Evolutionary conservation across 179 eudicot genomes (phyloP).

Genomic region (Silene noctiflora): DNA sequence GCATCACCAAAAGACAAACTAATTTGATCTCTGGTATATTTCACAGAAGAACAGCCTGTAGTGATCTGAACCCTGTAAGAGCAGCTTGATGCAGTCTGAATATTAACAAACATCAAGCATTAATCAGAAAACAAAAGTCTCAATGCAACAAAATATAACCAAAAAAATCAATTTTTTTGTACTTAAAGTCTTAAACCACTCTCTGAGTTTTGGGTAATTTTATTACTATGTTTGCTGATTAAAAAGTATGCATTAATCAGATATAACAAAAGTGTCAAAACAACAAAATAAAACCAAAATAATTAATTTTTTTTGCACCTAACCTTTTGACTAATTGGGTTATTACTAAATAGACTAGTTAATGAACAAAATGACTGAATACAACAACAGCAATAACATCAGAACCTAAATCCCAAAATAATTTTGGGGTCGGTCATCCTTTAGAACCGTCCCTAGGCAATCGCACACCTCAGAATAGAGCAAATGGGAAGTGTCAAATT

Average conservation of each 20-base stretch:
- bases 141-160: background rate
- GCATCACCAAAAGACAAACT: constrained; percentile 92
- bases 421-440: no score
- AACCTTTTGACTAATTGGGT: background rate
- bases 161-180: background rate
- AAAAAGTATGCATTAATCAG: background rate
- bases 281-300: background rate
- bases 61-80: constrained; percentile 60
- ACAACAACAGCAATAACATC: no score
- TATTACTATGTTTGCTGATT: no score
- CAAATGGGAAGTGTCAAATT: no score
- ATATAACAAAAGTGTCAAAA: background rate
- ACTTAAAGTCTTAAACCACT: background rate
- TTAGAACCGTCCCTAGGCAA: no score
- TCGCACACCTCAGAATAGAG: no score
- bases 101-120: background rate
- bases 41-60: constrained; percentile 71
- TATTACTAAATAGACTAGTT: background rate
- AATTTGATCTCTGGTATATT: constrained; percentile 68
- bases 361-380: background rate
- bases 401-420: no score
- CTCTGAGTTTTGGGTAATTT: no score
- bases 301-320: background rate
- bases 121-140: background rate
- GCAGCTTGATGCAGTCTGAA: constrained; percentile 50